Conservation (phyloP, 768 basidiomycete genomes). For the Leccinum uliginosum region DNA sequence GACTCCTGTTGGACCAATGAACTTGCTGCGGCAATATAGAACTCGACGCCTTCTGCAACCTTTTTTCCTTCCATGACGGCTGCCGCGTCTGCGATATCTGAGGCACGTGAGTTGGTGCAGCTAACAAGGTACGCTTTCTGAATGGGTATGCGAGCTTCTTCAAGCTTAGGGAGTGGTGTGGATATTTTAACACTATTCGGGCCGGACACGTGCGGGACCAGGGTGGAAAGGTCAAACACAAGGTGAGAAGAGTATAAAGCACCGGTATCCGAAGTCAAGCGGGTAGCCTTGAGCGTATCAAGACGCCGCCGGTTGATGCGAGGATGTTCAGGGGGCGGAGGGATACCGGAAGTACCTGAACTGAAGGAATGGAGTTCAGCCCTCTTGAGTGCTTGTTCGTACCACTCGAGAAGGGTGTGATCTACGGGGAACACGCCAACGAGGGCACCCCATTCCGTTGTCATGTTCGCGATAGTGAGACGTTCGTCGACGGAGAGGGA, state of each 20-base stretch:
- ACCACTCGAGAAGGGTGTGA: slow-evolving; percentile 78
- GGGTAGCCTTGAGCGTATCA: slow-evolving; percentile 50
- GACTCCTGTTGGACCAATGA: slow-evolving; percentile 89
- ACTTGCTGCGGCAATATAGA: slow-evolving; percentile 95
- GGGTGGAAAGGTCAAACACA: slow-evolving; percentile 85
- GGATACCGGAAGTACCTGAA: slow-evolving; percentile 43
- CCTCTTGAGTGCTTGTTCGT: slow-evolving; percentile 67
- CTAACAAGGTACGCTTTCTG: slow-evolving; percentile 98
- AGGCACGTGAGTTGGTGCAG: slow-evolving; percentile 95
- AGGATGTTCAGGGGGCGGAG: slow-evolving; percentile 75
- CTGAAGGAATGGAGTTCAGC: slow-evolving; percentile 76
- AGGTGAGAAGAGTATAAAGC: slow-evolving; percentile 86
- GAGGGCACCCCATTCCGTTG: slow-evolving; percentile 98
- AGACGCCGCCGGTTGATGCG: slow-evolving; percentile 77
- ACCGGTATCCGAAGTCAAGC: slow-evolving; percentile 65
- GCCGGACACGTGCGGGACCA: slow-evolving; percentile 94
- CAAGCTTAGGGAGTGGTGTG: slow-evolving; percentile 86
- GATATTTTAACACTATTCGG: slow-evolving; percentile 98
- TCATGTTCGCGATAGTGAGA: slow-evolving; percentile 98
- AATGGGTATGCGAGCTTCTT: slow-evolving; percentile 69
- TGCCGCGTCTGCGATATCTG: slow-evolving; percentile 91
- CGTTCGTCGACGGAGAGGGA: slow-evolving; percentile 85
- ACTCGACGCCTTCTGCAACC: slow-evolving; percentile 87
- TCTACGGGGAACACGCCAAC: slow-evolving; percentile 95
- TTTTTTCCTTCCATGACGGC: slow-evolving; percentile 78